Evolutionary conservation across 345 rosid genomes (phyloP), one percentile per base, ranked within the genome.

Genomic region (Eucalyptus erythrocorys): DNA sequence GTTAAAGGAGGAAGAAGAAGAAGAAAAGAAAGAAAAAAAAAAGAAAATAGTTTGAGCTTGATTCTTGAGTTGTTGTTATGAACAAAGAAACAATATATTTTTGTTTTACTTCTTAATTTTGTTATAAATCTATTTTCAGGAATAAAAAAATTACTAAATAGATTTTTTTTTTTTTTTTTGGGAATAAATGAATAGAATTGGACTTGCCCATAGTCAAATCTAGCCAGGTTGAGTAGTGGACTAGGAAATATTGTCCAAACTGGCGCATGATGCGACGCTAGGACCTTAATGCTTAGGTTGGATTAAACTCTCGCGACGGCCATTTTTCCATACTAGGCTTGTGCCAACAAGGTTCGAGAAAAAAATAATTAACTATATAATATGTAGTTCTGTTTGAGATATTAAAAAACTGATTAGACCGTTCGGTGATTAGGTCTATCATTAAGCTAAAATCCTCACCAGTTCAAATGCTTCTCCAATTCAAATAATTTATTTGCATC

Each of bases 51-150:
- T 51, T 51, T 21, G 26, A 51, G 24, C 2, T 51, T 51, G 26
- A 51, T 51, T 51, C 2, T 51, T 3, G 2, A 3, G 55, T 3
- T 51, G 2, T 19, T 51, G 1, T 51, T 3, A 19, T 9, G 24
- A 51, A 51, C 1, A 51, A 51, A 17, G 9, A 51, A 17, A 51
- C 0, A 16, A 14, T 14, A n/a, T n/a, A n/a, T 49, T 49, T 49
- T 49, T 49, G 15, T 49, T 49, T 49, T 6, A 50, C 8, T 50
- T 50, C 0, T 17, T 16, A 0, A 1, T 50, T 50, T 2, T 51
- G 0, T 7, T 19, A 0, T 1, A 51, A 51, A 51, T 19, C 1
- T 51, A 19, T 51, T 51, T 51, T 19, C 0, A 0, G 0, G 0
- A 51, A 19, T 7, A 51, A 51, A 51, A 50, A 19, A 51, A 0